Conservation (phyloP, 2,329 filamentous ascomycete genomes). For the Truncatella angustata region DNA sequence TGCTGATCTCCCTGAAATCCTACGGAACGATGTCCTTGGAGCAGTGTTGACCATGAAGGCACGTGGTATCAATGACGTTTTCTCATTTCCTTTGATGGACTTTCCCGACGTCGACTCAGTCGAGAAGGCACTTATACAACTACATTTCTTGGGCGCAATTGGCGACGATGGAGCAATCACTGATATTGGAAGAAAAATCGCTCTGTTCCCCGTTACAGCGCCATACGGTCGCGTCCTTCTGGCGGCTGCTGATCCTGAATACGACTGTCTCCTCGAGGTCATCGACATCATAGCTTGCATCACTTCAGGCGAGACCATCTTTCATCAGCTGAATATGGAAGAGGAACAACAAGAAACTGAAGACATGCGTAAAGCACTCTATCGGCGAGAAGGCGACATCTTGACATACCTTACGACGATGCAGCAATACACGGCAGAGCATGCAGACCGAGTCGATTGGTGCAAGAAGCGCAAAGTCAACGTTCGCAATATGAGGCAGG, state of each 20-base stretch:
- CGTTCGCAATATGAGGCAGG: conserved; percentile 60
- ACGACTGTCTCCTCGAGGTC: conserved; percentile 73
- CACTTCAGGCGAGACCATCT: conserved; percentile 62
- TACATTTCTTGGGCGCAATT: conserved; percentile 77
- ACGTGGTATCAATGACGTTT: conserved; percentile 76
- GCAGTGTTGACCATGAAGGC: conserved; percentile 93
- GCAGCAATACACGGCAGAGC: conserved; percentile 58
- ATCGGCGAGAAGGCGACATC: conserved; percentile 63
- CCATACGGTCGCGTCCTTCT: conserved; percentile 79
- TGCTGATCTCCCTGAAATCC: conserved; percentile 81
- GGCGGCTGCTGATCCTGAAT: conserved; percentile 68
- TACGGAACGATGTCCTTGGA: conserved; percentile 83
- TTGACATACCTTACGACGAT: conserved; percentile 63
- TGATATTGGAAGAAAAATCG: conserved; percentile 70
- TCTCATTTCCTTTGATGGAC: conserved; percentile 83
- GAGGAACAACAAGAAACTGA: conserved; percentile 54
- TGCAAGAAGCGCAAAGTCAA: conserved; percentile 58
- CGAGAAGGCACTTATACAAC: conserved; percentile 76
- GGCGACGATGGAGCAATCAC: conserved; percentile 72
- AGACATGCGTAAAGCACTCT: conserved; percentile 53
- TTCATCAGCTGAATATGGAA: conserved; percentile 57
- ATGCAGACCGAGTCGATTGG: conserved; percentile 54
- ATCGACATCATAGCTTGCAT: conserved; percentile 78
- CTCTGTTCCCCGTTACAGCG: conserved; percentile 78
- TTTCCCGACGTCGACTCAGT: conserved; percentile 74